Base-by-base conservation (phyloP, 2,329 filamentous ascomycete genomes). In the Colletotrichum camelliae region DNA sequence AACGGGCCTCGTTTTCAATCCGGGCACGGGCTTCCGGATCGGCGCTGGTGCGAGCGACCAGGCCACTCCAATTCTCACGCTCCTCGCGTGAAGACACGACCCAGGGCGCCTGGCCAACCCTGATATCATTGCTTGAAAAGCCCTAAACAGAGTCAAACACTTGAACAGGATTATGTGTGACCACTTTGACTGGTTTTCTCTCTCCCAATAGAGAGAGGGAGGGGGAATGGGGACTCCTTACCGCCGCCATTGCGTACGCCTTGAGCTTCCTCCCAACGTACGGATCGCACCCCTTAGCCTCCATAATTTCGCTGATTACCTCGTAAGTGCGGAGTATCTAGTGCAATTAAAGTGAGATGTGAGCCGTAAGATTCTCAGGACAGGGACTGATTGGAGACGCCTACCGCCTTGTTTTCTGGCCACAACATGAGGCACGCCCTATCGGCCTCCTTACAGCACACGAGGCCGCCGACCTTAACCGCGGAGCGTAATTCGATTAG, bases 31-130 rank as follows among this genome's bases (percentile, higher is more conserved):
- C 60, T 37, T 62, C 60, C 60, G 60, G 5, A 4, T 62, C 60
- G 29, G 60, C 60, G 6, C 31, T 62, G 60, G 31, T 62, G 60
- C 60, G 60, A 62, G 60, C 60, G 10, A 62, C 60, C 5, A 62
- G 10, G 29, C 60, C 31, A 62, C 60, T 21, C 60, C 60, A 62
- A 35, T 21, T 62, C 13, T 5, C 60, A 37, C 60, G 60, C 60
- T 62, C 55, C 24, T 29, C 55, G 15, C 55, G 55, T 29, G 55
- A 58, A 29, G 24, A 29, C 55, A 58, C 55, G 55, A 58, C 55
- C 55, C 55, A 58, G 2, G 55, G 55, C 55, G 7, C 24, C 15
- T 58, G 55, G 27, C 55, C 55, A 2, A 58, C 55, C 21, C 4
- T 58, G 2, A 58, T 3, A 58, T 58, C 55, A 2, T 18, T 58